Evolutionary conservation across 805 yeast genomes (phyloP), one percentile per base, ranked within the genome.

Genomic region (Starmerella floricola): DNA sequence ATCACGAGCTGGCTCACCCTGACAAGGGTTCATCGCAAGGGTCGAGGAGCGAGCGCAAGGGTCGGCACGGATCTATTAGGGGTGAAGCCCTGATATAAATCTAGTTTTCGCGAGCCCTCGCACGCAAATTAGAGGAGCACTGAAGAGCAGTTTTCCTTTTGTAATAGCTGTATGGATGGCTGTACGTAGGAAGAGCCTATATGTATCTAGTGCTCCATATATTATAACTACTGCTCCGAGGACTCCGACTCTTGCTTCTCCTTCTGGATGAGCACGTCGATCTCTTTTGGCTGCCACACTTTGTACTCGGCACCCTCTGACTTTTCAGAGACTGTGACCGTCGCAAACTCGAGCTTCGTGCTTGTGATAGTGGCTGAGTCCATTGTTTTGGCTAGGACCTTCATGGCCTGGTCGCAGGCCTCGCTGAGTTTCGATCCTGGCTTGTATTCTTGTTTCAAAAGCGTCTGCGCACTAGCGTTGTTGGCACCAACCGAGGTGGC

Each of bases 401-500:
- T 85, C 58, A 91, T 69, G 8, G 96, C 96, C 59, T 91, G 69
- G 51, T 79, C 83, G 45, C 83, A 73, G 4, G 95, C 96, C 40
- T 79, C 93, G 16, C 57, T 53, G 19, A 66, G 55, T 36, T 73
- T 69, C 53, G 84, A 62, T 44, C 81, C 91, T 54, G 83, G 88
- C 59, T 81, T 85, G 67, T 83, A 91, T 55, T 91, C 98, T 66
- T 87, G 94, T 64, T 91, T 91, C 58, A 91, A 71, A 50, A 91
- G 66, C 1, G 98, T 88, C 66, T 91, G 98, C 1, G 96, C 96
- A 34, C 95, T 87, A 6, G 94, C 75, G 50, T 85, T 86, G 66
- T 91, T 91, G 38, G 96, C 95, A 32, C 99, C 99, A 46, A 91
- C 87, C 54, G 85, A 73, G 27, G 95, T 88, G 34, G 98, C 98